Conservation (phyloP, 2,329 filamentous ascomycete genomes). For the Colletotrichum sp. region DNA sequence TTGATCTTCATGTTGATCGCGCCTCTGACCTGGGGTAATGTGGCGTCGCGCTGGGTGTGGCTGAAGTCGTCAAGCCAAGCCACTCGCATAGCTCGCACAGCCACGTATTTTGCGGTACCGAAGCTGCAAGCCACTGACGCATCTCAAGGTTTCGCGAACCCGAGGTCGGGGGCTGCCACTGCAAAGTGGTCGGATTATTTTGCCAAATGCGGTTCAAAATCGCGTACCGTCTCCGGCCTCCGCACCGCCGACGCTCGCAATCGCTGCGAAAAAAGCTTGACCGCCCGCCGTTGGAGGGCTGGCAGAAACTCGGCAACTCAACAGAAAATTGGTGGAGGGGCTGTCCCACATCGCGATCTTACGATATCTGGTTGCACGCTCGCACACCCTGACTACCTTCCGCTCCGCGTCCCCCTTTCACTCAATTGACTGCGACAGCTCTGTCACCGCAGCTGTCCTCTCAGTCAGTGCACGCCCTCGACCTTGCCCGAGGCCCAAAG, state of each 20-base stretch:
- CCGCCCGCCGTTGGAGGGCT: conserved; percentile 9
- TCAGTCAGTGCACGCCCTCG: background rate
- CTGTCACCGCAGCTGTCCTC: background rate
- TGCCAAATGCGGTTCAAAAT: background rate
- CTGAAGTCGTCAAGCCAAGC: background rate
- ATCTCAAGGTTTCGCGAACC: background rate
- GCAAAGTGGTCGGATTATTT: conserved; percentile 1
- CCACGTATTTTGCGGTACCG: background rate
- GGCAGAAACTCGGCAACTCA: conserved; percentile 17
- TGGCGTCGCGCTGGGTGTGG: background rate
- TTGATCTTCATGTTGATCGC: conserved; percentile 4
- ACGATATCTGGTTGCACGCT: conserved; percentile 11
- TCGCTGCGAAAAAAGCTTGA: background rate
- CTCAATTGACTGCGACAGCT: conserved; percentile 3
- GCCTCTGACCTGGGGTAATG: background rate
- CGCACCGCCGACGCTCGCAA: background rate
- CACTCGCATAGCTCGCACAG: background rate
- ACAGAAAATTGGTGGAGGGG: conserved; percentile 21
- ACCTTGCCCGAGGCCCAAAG: background rate
- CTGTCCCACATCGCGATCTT: conserved; percentile 12
- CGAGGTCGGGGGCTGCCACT: background rate
- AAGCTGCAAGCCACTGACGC: background rate
- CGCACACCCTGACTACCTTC: background rate
- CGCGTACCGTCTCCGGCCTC: background rate
- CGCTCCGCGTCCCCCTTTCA: background rate